Conservation (phyloP, 305 asterid genomes). For the Caryopteris hybrid region DNA sequence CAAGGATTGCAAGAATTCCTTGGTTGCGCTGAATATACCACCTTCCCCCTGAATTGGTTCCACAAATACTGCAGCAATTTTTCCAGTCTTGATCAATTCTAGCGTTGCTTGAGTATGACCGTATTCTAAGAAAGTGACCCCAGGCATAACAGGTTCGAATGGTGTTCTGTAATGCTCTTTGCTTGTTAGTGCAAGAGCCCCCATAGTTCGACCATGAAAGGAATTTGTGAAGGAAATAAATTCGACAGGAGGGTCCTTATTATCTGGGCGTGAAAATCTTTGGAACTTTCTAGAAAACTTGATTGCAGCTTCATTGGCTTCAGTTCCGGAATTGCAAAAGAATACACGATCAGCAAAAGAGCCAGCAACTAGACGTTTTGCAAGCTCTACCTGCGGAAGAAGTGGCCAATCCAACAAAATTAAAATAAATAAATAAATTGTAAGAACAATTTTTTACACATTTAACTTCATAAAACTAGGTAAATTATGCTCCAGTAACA, state of each 20-base stretch:
- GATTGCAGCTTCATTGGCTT: conserved; percentile 33
- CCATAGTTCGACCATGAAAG: conserved; percentile 97
- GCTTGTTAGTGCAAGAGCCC: conserved; percentile 96
- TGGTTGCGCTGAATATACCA: conserved; percentile 72
- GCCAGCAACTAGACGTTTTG: conserved; percentile 59
- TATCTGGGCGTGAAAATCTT: conserved; percentile 9
- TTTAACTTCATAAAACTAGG: too few species aligned
- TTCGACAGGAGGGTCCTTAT: conserved; percentile 54
- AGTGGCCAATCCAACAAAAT: too few species aligned
- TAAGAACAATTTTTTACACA: too few species aligned
- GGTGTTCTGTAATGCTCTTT: conserved; percentile 84
- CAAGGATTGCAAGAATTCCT: conserved; percentile 65
- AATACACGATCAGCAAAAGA: conserved; percentile 95
- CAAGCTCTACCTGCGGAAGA: conserved; percentile 73
- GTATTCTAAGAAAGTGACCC: conserved; percentile 76
- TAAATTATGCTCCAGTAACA: too few species aligned
- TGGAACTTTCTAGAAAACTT: background rate
- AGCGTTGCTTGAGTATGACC: conserved; percentile 68
- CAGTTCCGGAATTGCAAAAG: conserved; percentile 93
- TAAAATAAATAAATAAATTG: too few species aligned
- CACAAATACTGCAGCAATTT: conserved; percentile 88
- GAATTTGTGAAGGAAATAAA: conserved; percentile 76
- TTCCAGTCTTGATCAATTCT: conserved; percentile 60
- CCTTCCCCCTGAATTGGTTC: conserved; percentile 99
- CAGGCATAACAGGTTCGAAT: conserved; percentile 98